Evolutionary conservation across 768 basidiomycete genomes (phyloP).

Genomic region (Gymnopilus junonius): DNA sequence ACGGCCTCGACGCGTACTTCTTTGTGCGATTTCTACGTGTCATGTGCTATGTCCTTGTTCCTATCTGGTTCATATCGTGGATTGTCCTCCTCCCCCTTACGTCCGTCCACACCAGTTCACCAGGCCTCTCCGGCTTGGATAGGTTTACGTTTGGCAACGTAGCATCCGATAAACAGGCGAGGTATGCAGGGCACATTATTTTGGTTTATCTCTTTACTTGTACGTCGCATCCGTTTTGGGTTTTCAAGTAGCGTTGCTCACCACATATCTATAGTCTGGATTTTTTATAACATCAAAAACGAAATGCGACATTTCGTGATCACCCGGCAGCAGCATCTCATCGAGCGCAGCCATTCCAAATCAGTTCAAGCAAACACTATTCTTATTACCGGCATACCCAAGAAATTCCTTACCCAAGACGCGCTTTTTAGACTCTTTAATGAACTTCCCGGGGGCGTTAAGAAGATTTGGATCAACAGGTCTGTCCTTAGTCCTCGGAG

Average conservation of each 20-base stretch:
- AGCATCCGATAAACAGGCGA: conserved; percentile 42
- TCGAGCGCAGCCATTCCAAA: conserved; percentile 71
- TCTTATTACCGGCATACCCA: conserved; percentile 88
- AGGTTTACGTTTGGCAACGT: conserved; percentile 86
- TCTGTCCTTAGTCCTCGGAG: conserved; percentile 30
- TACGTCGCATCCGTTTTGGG: conserved; percentile 40
- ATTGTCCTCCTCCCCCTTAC: conserved; percentile 79
- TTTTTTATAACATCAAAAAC: conserved; percentile 76
- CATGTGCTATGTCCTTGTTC: conserved; percentile 81
- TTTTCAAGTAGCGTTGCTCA: too few species aligned
- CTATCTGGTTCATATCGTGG: conserved; percentile 95
- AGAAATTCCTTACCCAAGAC: conserved; percentile 71
- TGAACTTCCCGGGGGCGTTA: conserved; percentile 89
- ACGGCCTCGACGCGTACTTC: conserved; percentile 92
- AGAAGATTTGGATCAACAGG: conserved; percentile 92
- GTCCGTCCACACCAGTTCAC: conserved; percentile 51
- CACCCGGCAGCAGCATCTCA: conserved; percentile 82
- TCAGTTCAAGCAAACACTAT: conserved; percentile 90
- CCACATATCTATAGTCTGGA: conserved; percentile 63
- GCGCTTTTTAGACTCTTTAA: conserved; percentile 72
- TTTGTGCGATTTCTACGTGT: conserved; percentile 90
- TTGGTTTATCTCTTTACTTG: conserved; percentile 80
- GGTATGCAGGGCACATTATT: conserved; percentile 82
- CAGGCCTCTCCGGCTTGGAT: conserved; percentile 60
- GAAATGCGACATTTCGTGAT: conserved; percentile 85